Conservation (phyloP, 768 basidiomycete species). For the Trametes cubensis region DNA sequence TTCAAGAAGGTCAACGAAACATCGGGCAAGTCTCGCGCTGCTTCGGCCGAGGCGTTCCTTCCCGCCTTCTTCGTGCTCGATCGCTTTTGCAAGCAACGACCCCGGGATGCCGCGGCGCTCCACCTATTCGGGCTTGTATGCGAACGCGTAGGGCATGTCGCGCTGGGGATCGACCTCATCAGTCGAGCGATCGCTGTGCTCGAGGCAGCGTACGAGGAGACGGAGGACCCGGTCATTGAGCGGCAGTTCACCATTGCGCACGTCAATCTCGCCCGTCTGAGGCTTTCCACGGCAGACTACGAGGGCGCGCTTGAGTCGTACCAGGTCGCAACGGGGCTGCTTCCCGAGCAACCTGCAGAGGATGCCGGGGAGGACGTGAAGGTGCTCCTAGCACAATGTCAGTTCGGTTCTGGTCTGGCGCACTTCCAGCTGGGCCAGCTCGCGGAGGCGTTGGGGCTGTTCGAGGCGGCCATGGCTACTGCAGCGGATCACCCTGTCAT, state of each 20-base stretch:
- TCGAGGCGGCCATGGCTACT: conserved; percentile 68
- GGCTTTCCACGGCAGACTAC: conserved; percentile 62
- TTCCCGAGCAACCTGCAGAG: conserved; percentile 50
- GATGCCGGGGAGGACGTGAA: conserved; percentile 36
- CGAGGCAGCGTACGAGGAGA: conserved; percentile 87
- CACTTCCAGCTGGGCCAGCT: conserved; percentile 66
- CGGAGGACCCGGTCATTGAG: conserved; percentile 80
- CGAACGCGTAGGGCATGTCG: conserved; percentile 76
- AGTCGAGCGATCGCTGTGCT: conserved; percentile 67
- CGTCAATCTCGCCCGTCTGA: conserved; percentile 76
- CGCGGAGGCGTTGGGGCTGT: conserved; percentile 60
- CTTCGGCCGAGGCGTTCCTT: conserved; percentile 54
- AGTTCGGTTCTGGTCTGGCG: conserved; percentile 74
- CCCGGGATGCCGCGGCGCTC: conserved; percentile 71
- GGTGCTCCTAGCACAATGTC: conserved; percentile 60
- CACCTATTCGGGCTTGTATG: conserved; percentile 86
- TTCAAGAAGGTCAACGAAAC: conserved; percentile 46
- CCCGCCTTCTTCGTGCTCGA: conserved; percentile 81
- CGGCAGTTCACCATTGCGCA: conserved; percentile 80
- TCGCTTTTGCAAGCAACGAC: conserved; percentile 69
- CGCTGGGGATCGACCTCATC: conserved; percentile 60
- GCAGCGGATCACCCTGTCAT: conserved; percentile 51
- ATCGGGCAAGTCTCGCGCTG: conserved; percentile 18
- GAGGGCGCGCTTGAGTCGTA: conserved; percentile 67
- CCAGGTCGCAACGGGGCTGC: conserved; percentile 69